Conservation (phyloP, 1,139 yeast species). For the Kluyveromyces sp. region DNA sequence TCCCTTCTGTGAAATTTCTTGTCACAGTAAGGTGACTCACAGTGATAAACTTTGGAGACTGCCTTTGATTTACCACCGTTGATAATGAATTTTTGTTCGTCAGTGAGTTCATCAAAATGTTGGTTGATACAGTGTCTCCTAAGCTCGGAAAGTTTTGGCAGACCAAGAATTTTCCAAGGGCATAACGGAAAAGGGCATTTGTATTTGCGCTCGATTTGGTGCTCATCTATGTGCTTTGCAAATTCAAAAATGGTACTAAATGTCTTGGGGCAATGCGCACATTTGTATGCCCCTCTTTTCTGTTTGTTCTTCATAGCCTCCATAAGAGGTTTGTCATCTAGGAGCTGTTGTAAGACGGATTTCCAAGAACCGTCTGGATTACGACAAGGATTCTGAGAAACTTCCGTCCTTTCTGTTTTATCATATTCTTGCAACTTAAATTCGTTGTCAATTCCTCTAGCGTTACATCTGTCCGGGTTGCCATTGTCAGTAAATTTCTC, state of each 20-base stretch:
- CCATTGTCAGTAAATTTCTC: not conserved
- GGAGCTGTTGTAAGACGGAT: slow-evolving; percentile 11
- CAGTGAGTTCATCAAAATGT: slow-evolving; percentile 35
- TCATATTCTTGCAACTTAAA: not conserved
- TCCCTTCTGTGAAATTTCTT: slow-evolving; percentile 53
- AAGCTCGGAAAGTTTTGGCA: slow-evolving; percentile 52
- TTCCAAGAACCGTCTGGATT: not conserved
- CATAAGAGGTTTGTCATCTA: slow-evolving; percentile 17
- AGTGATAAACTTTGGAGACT: slow-evolving; percentile 17
- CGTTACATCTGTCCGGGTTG: not conserved
- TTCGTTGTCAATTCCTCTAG: not conserved
- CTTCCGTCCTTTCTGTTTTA: not conserved
- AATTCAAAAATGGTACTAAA: slow-evolving; percentile 39
- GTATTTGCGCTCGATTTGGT: slow-evolving; percentile 36
- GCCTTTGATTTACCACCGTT: slow-evolving; percentile 27
- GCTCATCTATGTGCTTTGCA: slow-evolving; percentile 43
- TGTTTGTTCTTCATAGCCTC: slow-evolving; percentile 26
- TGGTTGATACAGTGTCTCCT: slow-evolving; percentile 55
- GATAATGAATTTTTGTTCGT: slow-evolving; percentile 20
- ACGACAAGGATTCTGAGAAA: not conserved
- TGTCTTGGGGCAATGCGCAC: slow-evolving; percentile 43
- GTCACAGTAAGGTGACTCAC: slow-evolving; percentile 40
- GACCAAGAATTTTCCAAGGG: slow-evolving; percentile 57
- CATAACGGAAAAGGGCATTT: slow-evolving; percentile 51
- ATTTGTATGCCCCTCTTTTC: slow-evolving; percentile 45